A percentile compares a stretch with the other conserved stretches of the same genome.
Conservation (phyloP, 2,329 filamentous ascomycete genomes). For the Colletotrichum viniferum region DNA sequence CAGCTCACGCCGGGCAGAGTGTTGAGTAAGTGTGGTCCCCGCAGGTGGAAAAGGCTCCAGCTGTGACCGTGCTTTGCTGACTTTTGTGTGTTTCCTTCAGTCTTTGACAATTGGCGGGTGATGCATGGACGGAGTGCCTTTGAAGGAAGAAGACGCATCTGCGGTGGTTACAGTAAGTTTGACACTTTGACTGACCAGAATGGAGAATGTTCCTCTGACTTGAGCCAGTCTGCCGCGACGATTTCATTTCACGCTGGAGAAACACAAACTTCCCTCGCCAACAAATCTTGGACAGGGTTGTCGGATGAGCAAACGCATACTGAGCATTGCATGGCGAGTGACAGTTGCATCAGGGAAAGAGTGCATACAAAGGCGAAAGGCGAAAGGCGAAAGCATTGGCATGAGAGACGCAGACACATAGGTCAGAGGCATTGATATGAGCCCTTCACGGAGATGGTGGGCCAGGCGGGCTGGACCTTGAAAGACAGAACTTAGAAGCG, state of each 20-base stretch:
- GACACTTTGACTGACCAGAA: not conserved
- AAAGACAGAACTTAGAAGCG: constrained; percentile 3
- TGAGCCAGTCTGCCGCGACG: constrained; percentile 73
- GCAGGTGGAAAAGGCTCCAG: not conserved
- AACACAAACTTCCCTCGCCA: constrained; percentile 68
- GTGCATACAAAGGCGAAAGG: not conserved
- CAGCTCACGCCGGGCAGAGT: constrained; percentile 80
- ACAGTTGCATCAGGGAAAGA: not conserved
- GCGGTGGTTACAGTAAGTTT: constrained; percentile 86
- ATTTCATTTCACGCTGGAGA: constrained; percentile 78
- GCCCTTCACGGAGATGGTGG: not conserved
- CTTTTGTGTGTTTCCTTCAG: constrained; percentile 40
- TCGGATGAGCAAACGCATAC: not conserved
- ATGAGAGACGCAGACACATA: not conserved
- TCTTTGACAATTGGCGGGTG: constrained; percentile 97
- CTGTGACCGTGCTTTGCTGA: constrained; percentile 20
- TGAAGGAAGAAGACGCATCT: constrained; percentile 83
- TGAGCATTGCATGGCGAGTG: not conserved
- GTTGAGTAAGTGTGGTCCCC: constrained; percentile 62
- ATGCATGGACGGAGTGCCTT: constrained; percentile 87
- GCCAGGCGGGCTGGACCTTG: not conserved
- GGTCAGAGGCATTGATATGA: not conserved
- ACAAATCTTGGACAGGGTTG: constrained; percentile 39
- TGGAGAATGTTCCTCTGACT: not conserved
- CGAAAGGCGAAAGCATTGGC: not conserved